Evolutionary conservation across 2,329 filamentous ascomycete genomes (phyloP), one percentile per base, ranked within the genome.

Genomic region (Seiridium cupressi): DNA sequence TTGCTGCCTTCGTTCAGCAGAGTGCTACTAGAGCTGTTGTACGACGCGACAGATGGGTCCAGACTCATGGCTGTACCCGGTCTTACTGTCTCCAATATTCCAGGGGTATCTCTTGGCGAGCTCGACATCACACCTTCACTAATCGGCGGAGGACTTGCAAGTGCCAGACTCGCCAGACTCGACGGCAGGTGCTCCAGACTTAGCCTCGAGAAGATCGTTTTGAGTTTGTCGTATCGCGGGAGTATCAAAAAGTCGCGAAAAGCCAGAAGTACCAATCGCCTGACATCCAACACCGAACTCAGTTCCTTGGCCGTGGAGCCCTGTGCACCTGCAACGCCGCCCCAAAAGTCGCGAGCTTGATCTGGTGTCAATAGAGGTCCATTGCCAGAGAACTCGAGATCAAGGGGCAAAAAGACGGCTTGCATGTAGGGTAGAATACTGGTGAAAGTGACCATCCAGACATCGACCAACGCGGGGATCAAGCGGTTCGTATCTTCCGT

Each of bases 401-500:
- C 95, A 1, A 99, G 79, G 0, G 93, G 95, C 1, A 99, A 79
- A 71, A 99, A 97, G 1, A 97, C 93, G 1, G 94, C 93, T 77
- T 98, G 94, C 68, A 99, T 88, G 70, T 97, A 98, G 0, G 95
- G 95, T 4, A 98, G 77, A 44, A 98, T 91, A 5, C 86, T 90
- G 3, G 92, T 94, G 69, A 97, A 97, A 0, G 95, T 93, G 51
- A 95, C 88, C 61, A 96, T 86, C 95, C 95, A 99, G 70, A 97
- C 88, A 71, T 97, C 92, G 2, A 97, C 94, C 1, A 99, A 81
- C 59, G 92, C 88, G 0, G 92, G 91, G 31, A 98, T 92, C n/a
- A 98, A 84, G 40, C 89, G 86, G 49, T 53, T 53, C n/a, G 49
- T 53, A 62, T 97, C 93, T 69, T 98, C 94, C 0, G 92, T 84